Evolutionary conservation across 495 filamentous ascomycete species (phyloP).

Genomic region (Oleoguttula mirabilis): DNA sequence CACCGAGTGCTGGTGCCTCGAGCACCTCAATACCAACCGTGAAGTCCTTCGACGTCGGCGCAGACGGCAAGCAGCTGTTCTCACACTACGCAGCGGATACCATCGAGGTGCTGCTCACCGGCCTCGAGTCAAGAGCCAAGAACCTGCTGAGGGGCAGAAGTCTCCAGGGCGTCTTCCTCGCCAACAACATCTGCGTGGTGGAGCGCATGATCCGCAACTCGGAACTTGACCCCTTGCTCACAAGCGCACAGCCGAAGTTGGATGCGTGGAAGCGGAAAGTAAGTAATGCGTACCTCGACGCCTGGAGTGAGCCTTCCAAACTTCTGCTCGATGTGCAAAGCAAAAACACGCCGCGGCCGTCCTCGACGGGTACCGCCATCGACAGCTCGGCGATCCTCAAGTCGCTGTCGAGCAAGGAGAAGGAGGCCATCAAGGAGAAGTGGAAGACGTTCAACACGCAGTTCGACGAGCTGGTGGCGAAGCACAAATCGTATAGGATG

Average conservation of each 20-base stretch:
- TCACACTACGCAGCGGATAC: slow-evolving; percentile 77
- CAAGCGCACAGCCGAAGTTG: slow-evolving; percentile 43
- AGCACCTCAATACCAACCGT: slow-evolving; percentile 57
- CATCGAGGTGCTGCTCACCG: slow-evolving; percentile 63
- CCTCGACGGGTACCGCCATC: slow-evolving; percentile 35
- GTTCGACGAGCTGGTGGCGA: slow-evolving; percentile 76
- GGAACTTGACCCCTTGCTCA: slow-evolving; percentile 60
- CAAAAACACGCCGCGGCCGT: slow-evolving; percentile 53
- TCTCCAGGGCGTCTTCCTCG: slow-evolving; percentile 75
- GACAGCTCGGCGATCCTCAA: slow-evolving; percentile 76
- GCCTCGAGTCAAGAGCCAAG: slow-evolving; percentile 67
- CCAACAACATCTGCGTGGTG: slow-evolving; percentile 76
- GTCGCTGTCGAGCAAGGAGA: slow-evolving; percentile 71
- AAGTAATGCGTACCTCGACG: slow-evolving; percentile 67
- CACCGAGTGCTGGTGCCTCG: slow-evolving; percentile 32
- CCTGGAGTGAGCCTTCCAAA: slow-evolving; percentile 76
- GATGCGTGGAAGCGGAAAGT: slow-evolving; percentile 82
- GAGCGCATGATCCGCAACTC: slow-evolving; percentile 76
- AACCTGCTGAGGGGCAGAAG: slow-evolving; percentile 63
- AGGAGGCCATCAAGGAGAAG: slow-evolving; percentile 91
- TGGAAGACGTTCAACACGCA: slow-evolving; percentile 80
- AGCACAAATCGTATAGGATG: slow-evolving; percentile 67
- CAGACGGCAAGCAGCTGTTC: slow-evolving; percentile 80
- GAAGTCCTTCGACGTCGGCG: slow-evolving; percentile 71
- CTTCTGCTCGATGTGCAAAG: slow-evolving; percentile 88